Evolutionary conservation across 495 filamentous ascomycete genomes (phyloP).

Genomic region (Aspergillus homomorphus): DNA sequence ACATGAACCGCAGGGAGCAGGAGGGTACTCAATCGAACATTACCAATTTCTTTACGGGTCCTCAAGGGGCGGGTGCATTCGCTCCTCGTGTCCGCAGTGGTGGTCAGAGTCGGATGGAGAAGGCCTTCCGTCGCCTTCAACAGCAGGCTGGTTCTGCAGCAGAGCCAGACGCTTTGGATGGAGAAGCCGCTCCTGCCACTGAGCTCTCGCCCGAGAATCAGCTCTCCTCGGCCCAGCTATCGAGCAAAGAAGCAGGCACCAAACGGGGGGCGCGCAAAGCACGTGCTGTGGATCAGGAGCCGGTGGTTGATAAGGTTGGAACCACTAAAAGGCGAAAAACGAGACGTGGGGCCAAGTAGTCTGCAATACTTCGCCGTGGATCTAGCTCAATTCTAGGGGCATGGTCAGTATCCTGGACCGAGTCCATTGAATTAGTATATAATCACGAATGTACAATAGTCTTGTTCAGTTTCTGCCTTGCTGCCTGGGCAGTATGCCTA

Average conservation of each 20-base stretch:
- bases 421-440: too few relatives aligned
- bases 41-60: slow-evolving; percentile 76
- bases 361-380: too few relatives aligned
- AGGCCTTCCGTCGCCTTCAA: slow-evolving; percentile 68
- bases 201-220: slow-evolving; percentile 5
- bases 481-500: background rate
- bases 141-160: slow-evolving; percentile 44
- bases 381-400: too few relatives aligned
- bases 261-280: slow-evolving; percentile 17
- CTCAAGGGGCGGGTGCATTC: slow-evolving; percentile 67
- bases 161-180: background rate
- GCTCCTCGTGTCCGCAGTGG: slow-evolving; percentile 64
- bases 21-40: slow-evolving; percentile 97
- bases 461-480: background rate
- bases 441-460: too few relatives aligned
- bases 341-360: slow-evolving; percentile 8
- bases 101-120: slow-evolving; percentile 76
- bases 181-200: background rate
- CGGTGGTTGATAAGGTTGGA: slow-evolving; percentile 10
- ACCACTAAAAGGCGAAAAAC: slow-evolving; percentile 20
- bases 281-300: background rate
- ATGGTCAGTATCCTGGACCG: too few relatives aligned
- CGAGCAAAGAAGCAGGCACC: slow-evolving; percentile 15
- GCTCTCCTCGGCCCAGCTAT: background rate
- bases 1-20: slow-evolving; percentile 81